Percentiles rank a stretch among this genome's conserved stretches.
phyloP scores from a whole-genome alignment of 805 yeast genomes.

The Candida manassasensis region DNA sequence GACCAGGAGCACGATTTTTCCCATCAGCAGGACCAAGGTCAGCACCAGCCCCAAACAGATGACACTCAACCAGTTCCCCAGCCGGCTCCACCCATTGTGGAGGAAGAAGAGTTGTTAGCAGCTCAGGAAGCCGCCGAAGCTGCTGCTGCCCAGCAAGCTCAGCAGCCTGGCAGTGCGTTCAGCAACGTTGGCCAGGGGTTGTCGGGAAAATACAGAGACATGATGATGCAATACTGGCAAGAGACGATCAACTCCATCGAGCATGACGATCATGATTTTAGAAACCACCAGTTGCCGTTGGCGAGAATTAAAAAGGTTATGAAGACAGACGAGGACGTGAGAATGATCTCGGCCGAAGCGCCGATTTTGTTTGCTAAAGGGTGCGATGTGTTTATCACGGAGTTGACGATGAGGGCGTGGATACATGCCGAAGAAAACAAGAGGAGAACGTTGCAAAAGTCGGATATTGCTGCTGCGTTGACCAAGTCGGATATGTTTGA shows the following conservation, averaged over 20 bases:
- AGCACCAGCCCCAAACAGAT: slow-evolving; percentile 4
- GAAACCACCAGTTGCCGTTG: slow-evolving; percentile 88
- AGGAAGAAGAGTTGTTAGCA: slow-evolving; percentile 38
- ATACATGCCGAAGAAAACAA: slow-evolving; percentile 96
- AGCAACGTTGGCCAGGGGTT: slow-evolving; percentile 92
- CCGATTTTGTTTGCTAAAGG: slow-evolving; percentile 97
- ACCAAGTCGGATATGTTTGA: slow-evolving; percentile 97
- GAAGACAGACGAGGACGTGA: slow-evolving; percentile 96
- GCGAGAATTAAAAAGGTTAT: slow-evolving; percentile 96
- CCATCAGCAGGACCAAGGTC: slow-evolving; percentile 5
- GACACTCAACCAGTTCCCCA: neutral
- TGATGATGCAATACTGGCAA: slow-evolving; percentile 97
- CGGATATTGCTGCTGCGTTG: slow-evolving; percentile 92
- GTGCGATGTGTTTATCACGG: slow-evolving; percentile 95
- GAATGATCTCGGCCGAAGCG: slow-evolving; percentile 98
- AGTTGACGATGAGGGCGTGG: slow-evolving; percentile 98
- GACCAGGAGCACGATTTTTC: slow-evolving; percentile 8
- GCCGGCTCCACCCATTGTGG: slow-evolving; percentile 21
- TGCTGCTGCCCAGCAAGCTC: slow-evolving; percentile 41
- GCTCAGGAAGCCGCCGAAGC: slow-evolving; percentile 47
- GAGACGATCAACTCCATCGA: slow-evolving; percentile 89
- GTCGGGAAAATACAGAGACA: slow-evolving; percentile 72
- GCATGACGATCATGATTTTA: slow-evolving; percentile 83
- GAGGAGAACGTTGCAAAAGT: slow-evolving; percentile 87
- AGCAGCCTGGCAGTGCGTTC: slow-evolving; percentile 61